Evolutionary conservation across 257 asterid species (phyloP), one percentile per base, ranked within the genome.

Genomic region (Apocynum venetum): DNA sequence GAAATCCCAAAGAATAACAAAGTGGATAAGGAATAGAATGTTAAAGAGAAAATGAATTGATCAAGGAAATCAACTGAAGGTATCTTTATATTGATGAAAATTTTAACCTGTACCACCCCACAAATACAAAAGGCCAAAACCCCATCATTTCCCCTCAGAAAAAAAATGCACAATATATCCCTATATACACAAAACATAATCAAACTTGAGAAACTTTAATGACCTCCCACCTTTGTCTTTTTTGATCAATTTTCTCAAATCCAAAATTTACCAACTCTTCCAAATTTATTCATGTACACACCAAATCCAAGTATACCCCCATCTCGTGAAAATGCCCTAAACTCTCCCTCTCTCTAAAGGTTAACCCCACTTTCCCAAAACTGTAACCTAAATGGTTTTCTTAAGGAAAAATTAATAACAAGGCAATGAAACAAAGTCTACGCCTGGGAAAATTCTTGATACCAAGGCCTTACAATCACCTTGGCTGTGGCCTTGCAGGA

Each of bases 211-310:
- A 66, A 53, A 79, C 67, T 38, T 71, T 5, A 31, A 69, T 66
- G 11, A 75, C 71, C 51, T 70, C 48, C 68, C n/a, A 41, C 9
- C 25, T 25, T 60, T 19, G 46, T 70, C 83, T 52, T 52, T 70
- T 51, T 70, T 61, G 66, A 72, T 44, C 79, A 79, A 8, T 69
- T 59, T 66, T 46, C 56, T 53, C 65, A 66, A 78, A 79, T 64
- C 57, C 83, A 71, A 73, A 76, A 53, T 72, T 59, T 68, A 79
- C 71, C 78, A 31, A 61, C 71, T 76, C 59, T 66, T 66, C 56
- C 73, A 67, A 69, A 70, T 71, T 70, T 78, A 72, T 81, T 80
- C 88, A 87, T 90, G 80, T 89, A 87, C 90, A 89, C 71, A 82
- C 82, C 80, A 86, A 63, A 81, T 72, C 76, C 76, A 81, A 79